Conservation (phyloP, 352 stramenopile species). For the Phytophthora chlamydospora region DNA sequence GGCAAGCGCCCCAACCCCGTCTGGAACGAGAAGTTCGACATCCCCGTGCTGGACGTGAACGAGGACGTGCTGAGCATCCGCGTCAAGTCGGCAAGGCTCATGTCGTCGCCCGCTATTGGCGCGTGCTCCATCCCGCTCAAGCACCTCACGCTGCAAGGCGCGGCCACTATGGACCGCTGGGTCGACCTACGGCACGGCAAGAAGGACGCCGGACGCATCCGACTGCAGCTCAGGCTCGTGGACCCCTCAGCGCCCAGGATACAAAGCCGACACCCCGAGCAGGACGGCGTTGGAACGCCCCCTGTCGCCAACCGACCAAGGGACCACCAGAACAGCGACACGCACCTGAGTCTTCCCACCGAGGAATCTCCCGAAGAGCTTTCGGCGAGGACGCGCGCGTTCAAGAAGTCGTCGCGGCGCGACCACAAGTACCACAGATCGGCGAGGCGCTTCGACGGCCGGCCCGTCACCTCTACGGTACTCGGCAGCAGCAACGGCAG, state of each 20-base stretch:
- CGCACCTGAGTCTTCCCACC: slow-evolving; percentile 35
- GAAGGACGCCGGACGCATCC: slow-evolving; percentile 60
- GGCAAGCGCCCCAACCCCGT: slow-evolving; percentile 49
- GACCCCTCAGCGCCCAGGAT: slow-evolving; percentile 21
- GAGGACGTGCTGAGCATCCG: slow-evolving; percentile 71
- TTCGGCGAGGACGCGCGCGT: slow-evolving; percentile 12
- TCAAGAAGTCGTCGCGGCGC: slow-evolving; percentile 30
- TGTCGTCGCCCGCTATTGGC: slow-evolving; percentile 64
- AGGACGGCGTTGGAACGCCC: slow-evolving; percentile 12
- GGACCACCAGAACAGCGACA: slow-evolving; percentile 35
- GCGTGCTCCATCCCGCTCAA: slow-evolving; percentile 53
- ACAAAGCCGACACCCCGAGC: slow-evolving; percentile 15
- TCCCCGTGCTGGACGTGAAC: slow-evolving; percentile 50
- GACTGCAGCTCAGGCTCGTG: slow-evolving; percentile 71
- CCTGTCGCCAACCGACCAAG: slow-evolving; percentile 6
- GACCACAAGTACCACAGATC: slow-evolving; percentile 48
- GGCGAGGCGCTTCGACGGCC: slow-evolving; percentile 33
- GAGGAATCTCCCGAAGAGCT: slow-evolving; percentile 35
- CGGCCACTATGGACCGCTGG: slow-evolving; percentile 59
- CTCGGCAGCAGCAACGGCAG: slow-evolving; percentile 31
- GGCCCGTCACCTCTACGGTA: slow-evolving; percentile 15
- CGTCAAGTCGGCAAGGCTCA: slow-evolving; percentile 73
- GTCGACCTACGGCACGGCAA: slow-evolving; percentile 60
- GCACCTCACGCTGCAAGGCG: slow-evolving; percentile 45
- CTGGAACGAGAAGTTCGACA: slow-evolving; percentile 86